Percentiles rank a stretch among this genome's conserved stretches.
phyloP scores from a whole-genome alignment of 2,329 filamentous ascomycete genomes.

The Huntiella omanensis region DNA sequence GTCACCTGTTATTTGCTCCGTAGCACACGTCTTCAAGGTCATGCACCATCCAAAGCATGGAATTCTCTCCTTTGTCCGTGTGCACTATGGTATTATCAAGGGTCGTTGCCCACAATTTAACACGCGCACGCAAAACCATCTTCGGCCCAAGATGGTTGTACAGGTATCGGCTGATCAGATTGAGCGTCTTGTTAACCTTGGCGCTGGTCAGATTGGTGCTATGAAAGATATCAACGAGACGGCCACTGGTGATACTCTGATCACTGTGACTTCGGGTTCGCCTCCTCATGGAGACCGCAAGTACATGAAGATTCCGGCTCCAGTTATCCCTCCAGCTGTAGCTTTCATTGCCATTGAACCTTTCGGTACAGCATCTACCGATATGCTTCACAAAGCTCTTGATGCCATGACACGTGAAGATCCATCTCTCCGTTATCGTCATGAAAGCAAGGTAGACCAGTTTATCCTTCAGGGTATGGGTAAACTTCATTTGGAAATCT shows the following conservation, averaged over 20 bases:
- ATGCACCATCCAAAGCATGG: constrained; percentile 74
- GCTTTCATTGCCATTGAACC: constrained; percentile 91
- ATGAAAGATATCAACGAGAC: constrained; percentile 77
- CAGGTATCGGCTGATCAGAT: constrained; percentile 83
- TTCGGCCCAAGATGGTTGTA: constrained; percentile 61
- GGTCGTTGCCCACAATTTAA: constrained; percentile 68
- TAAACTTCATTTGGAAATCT: constrained; percentile 85
- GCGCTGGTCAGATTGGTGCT: constrained; percentile 82
- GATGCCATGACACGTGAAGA: constrained; percentile 73
- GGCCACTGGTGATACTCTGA: constrained; percentile 82
- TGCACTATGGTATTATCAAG: constrained; percentile 68
- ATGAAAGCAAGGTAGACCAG: constrained; percentile 80
- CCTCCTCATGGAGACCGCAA: constrained; percentile 50
- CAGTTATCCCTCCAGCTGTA: constrained; percentile 78
- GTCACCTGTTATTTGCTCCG: constrained; percentile 19
- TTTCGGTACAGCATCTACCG: constrained; percentile 58
- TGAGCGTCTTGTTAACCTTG: constrained; percentile 62
- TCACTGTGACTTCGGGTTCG: constrained; percentile 46
- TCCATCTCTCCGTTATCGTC: constrained; percentile 67
- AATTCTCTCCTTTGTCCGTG: constrained; percentile 75
- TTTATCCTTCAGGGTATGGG: constrained; percentile 94
- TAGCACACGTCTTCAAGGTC: constrained; percentile 78
- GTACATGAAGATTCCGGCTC: constrained; percentile 66
- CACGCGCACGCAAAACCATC: constrained; percentile 60
- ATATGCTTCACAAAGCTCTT: constrained; percentile 57